Conservation (phyloP, 257 asterid species). For the Solanum raphanifolium region DNA sequence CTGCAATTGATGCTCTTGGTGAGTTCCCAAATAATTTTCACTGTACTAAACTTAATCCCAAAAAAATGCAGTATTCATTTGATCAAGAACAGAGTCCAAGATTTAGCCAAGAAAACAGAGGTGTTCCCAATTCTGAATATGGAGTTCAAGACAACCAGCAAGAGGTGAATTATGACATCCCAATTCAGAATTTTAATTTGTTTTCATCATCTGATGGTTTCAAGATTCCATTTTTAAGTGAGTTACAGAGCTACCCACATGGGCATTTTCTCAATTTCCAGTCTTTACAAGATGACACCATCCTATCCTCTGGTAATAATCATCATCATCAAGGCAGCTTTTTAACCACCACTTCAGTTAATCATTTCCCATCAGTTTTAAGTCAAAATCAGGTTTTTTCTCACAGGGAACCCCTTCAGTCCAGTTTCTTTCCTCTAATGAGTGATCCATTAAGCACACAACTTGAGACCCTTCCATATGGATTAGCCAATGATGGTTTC, state of each 20-base stretch:
- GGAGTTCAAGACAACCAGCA: neutral
- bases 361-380: neutral
- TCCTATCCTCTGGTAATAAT: neutral
- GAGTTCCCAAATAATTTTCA: neutral
- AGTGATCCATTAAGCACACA: conserved; percentile 29
- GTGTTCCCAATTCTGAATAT: neutral
- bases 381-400: conserved; percentile 53
- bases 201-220: neutral
- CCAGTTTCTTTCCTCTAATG: conserved; percentile 90
- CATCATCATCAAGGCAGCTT: neutral
- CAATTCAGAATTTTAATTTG: neutral
- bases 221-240: neutral
- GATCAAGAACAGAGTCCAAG: neutral
- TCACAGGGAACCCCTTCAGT: conserved; percentile 99
- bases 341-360: neutral
- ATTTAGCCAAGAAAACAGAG: neutral
- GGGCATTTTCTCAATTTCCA: neutral
- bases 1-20: conserved; percentile 88
- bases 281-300: neutral
- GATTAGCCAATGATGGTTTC: neutral
- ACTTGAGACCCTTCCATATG: neutral
- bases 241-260: neutral
- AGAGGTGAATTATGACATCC: neutral
- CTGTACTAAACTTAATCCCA: neutral
- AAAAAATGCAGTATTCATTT: neutral